A percentile compares a stretch with the other conserved stretches of the same genome.
Conservation (phyloP, 768 basidiomycete genomes). For the Floccularia luteovirens region DNA sequence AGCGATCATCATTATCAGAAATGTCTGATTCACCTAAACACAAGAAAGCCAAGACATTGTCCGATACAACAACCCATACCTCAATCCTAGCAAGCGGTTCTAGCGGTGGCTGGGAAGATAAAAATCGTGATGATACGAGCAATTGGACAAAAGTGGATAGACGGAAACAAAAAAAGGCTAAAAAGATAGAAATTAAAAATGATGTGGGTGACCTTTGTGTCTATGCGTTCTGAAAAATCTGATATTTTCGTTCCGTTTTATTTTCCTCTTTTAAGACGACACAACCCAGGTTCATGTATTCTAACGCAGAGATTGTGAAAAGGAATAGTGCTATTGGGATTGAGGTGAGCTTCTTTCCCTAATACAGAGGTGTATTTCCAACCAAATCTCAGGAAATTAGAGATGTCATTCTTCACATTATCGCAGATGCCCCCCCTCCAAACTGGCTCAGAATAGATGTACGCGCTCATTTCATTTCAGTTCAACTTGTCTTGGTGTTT, state of each 20-base stretch:
- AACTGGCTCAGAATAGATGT: conserved; percentile 87
- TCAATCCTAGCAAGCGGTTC: too few species aligned
- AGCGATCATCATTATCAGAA: too few species aligned
- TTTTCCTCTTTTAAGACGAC: conserved; percentile 26
- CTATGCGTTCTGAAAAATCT: conserved; percentile 3
- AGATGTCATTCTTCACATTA: conserved; percentile 76
- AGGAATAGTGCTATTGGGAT: conserved; percentile 73
- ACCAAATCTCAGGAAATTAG: conserved; percentile 63
- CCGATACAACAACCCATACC: too few species aligned
- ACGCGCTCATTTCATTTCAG: too few species aligned
- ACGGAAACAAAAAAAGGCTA: conserved; percentile 63
- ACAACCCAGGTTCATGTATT: conserved; percentile 78
- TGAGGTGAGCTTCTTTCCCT: conserved; percentile 46
- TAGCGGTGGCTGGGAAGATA: conserved; percentile 5
- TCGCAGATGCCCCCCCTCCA: conserved; percentile 77
- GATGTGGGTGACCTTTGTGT: conserved; percentile 43
- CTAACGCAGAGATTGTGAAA: conserved; percentile 66
- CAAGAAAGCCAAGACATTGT: conserved; percentile 33
- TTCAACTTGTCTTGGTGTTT: neutral
- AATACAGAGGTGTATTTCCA: conserved; percentile 1
- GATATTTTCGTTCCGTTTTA: conserved; percentile 1
- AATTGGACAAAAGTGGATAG: conserved; percentile 70
- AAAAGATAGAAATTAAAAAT: conserved; percentile 46
- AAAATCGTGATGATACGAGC: conserved; percentile 13
- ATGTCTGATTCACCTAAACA: conserved; percentile 10